These are phyloP conservation scores for Aspergillus heteromorphus DNA, from an alignment of 495 filamentous ascomycete species.

Conservation along the genomic window DNA sequence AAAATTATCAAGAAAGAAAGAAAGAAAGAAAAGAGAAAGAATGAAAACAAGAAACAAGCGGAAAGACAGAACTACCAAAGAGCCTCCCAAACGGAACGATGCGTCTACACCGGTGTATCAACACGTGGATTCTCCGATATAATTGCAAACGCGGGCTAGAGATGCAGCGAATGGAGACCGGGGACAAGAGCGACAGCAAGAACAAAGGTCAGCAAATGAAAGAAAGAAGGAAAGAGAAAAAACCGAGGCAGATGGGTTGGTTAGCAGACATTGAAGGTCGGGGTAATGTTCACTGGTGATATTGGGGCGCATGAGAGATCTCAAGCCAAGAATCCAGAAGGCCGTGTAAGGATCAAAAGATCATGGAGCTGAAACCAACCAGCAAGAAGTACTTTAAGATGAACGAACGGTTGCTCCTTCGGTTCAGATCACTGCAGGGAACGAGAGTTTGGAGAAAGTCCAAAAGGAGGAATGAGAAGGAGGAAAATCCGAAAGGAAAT, in stretches of 20 bases:
- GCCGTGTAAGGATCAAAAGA: conserved; percentile 2
- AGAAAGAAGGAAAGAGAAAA: conserved; percentile 11
- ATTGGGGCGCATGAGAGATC: conserved; percentile 7
- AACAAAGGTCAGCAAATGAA: conserved; percentile 12
- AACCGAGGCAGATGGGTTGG: conserved; percentile 14
- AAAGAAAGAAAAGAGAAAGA: conserved; percentile 6
- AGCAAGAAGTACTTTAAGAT: conserved; percentile 1
- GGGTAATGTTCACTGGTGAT: conserved; percentile 11
- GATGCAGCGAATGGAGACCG: conserved; percentile 20
- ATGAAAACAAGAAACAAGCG: conserved; percentile 7
- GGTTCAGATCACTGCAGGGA: conserved; percentile 9
- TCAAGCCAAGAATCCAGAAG: conserved; percentile 3
- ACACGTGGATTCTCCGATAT: conserved; percentile 20
- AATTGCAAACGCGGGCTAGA: conserved; percentile 14
- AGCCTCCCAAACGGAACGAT: conserved; percentile 33
- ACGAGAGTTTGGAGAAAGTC: background rate
- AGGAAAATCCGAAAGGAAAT: conserved; percentile 11
- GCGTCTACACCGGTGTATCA: conserved; percentile 24
- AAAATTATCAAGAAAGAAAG: conserved; percentile 7
- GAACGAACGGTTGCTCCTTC: conserved; percentile 5
- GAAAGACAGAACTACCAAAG: conserved; percentile 13
- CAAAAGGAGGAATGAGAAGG: conserved; percentile 11
- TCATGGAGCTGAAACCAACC: background rate
- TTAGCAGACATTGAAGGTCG: conserved; percentile 23
- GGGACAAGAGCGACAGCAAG: conserved; percentile 6